These are phyloP conservation scores for Cinnamomum micranthum DNA, from an alignment of 164 flowering plant genomes.

Conservation along the genomic window DNA sequence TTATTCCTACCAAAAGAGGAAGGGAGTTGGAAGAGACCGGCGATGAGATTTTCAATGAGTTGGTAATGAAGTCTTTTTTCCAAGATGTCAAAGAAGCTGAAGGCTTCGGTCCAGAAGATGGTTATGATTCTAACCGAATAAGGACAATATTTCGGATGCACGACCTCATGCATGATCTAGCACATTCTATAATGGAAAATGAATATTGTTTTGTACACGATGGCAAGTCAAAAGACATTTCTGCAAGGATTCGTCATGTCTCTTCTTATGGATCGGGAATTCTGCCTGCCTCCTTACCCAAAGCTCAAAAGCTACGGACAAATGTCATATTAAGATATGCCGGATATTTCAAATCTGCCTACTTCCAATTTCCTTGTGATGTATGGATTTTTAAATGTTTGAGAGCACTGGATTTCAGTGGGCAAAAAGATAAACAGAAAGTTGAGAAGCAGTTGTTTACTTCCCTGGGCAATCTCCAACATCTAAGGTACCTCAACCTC, in stretches of 20 bases:
- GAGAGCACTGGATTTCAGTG: slow-evolving; percentile 4
- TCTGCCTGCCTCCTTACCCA: neutral
- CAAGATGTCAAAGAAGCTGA: slow-evolving; percentile 3
- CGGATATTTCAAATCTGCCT: too few species aligned
- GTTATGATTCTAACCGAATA: too few species aligned
- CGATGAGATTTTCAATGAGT: neutral
- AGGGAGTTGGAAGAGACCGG: neutral
- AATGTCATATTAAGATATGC: neutral
- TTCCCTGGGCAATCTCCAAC: slow-evolving; percentile 10
- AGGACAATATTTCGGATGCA: slow-evolving; percentile 2
- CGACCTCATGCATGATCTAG: slow-evolving; percentile 7
- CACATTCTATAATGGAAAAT: neutral
- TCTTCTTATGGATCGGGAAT: neutral
- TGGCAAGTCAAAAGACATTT: neutral
- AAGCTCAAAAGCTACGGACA: neutral
- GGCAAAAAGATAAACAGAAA: too few species aligned
- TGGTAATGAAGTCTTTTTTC: neutral
- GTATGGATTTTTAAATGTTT: neutral
- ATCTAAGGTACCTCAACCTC: slow-evolving; percentile 14
- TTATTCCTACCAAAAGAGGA: neutral
- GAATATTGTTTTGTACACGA: neutral
- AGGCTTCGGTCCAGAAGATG: too few species aligned
- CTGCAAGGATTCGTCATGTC: neutral
- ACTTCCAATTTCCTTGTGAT: neutral
- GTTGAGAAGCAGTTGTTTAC: neutral